Evolutionary conservation across 371 early-diverging fungal species (phyloP).

Genomic region (Saksenaea vasiformis): DNA sequence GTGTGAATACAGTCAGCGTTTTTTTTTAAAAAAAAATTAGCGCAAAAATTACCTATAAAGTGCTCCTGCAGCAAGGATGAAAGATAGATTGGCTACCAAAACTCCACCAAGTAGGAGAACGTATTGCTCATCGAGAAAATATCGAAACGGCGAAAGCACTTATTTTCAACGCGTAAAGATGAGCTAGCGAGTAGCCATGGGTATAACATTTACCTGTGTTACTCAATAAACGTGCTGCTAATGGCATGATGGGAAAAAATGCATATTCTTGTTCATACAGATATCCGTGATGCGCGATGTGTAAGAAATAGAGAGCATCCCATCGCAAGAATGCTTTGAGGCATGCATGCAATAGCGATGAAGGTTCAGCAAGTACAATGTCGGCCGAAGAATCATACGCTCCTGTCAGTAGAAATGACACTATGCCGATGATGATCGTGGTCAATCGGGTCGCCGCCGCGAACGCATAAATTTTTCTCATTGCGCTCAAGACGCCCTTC

Average conservation of each 20-base stretch:
- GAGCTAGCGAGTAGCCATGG: not conserved
- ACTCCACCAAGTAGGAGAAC: constrained; percentile 66
- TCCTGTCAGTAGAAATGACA: constrained; percentile 26
- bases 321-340: constrained; percentile 76
- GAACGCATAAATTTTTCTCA: constrained; percentile 27
- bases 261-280: constrained; percentile 90
- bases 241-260: constrained; percentile 88
- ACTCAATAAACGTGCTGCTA: constrained; percentile 54
- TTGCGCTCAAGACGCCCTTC: not conserved
- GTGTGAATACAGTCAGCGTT: too few species aligned
- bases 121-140: constrained; percentile 45
- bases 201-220: constrained; percentile 37
- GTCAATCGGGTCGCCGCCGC: constrained; percentile 30
- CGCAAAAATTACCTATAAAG: constrained; percentile 63
- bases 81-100: constrained; percentile 71
- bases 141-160: constrained; percentile 50
- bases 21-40: too few species aligned
- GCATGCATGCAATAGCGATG: constrained; percentile 10
- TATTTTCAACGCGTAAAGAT: not conserved
- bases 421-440: constrained; percentile 22
- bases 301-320: constrained; percentile 91
- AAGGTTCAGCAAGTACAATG: constrained; percentile 19
- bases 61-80: constrained; percentile 75
- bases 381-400: constrained; percentile 50
- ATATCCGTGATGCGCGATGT: constrained; percentile 84